A percentile compares a stretch with the other conserved stretches of the same genome.
phyloP scores from a whole-genome alignment of 2,329 filamentous ascomycete species.

The Sordariomycetes sp. region DNA sequence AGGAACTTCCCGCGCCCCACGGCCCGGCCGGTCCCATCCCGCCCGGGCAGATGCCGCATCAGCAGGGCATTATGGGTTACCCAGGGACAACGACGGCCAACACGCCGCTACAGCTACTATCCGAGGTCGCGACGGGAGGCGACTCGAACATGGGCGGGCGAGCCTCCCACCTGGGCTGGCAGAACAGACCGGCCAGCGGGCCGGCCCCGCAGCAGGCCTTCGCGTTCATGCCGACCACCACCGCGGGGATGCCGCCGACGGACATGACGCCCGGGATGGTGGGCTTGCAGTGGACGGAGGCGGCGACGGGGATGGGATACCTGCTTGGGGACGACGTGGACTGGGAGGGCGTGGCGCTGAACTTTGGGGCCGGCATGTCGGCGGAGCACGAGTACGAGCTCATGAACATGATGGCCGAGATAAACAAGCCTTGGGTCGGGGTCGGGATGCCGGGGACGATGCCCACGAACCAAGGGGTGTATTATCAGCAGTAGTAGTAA shows the following conservation, averaged over 20 bases:
- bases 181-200: background rate
- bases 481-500: background rate
- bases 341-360: slow-evolving; percentile 8
- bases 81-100: slow-evolving; percentile 20
- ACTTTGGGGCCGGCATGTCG: slow-evolving; percentile 7
- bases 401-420: background rate
- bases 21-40: no score
- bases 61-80: slow-evolving; percentile 8
- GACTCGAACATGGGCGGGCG: background rate
- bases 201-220: background rate
- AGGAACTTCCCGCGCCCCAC: background rate
- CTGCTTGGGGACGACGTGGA: slow-evolving; percentile 5
- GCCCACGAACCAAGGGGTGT: background rate
- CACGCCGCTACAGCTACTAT: slow-evolving; percentile 41
- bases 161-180: background rate
- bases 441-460: slow-evolving; percentile 2
- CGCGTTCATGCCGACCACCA: background rate
- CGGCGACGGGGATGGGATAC: slow-evolving; percentile 1
- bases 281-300: background rate
- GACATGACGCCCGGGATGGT: background rate
- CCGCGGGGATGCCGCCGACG: background rate
- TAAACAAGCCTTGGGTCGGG: slow-evolving; percentile 4
- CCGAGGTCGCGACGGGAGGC: slow-evolving; percentile 35
- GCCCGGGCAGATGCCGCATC: background rate
- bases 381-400: slow-evolving; percentile 4